Base-by-base conservation (phyloP, 495 filamentous ascomycete species). In the Podospora bellae-mahoneyi region DNA sequence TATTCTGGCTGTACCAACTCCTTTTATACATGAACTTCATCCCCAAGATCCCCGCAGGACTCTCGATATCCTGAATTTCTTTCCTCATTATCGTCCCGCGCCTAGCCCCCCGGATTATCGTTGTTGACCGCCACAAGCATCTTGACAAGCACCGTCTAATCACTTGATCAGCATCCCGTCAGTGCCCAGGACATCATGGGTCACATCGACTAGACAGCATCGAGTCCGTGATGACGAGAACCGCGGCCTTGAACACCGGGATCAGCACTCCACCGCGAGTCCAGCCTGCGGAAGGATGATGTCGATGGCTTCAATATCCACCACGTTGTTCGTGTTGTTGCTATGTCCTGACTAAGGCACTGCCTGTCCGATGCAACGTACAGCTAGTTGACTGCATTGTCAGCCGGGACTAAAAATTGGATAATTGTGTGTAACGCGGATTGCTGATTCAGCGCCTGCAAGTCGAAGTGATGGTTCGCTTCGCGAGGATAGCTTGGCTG, bases 91-190 rank as follows among this genome's bases (percentile, higher is more conserved):
- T 48, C 39, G 39, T 48, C 39, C 39, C 39, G 5, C 15, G 0
- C 2, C 39, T 48, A 18, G 30, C 39, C 39, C 2, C 2, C 2
- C 39, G 9, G 9, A 16, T 13, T 48, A 48, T 48, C 39, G 39
- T 48, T 16, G 15, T 48, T 27, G 44, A 28, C 44, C 62, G 39
- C 44, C 9, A 54, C 18, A 4, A 9, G 26, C 2, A 27, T 65
- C 63, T 48, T 55, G 48, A 5, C 44, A n/a, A 57, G 27, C 23
- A 27, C 23, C n/a, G 23, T 65, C 34, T 65, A 55, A 65, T 65
- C 44, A 48, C 63, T 30, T 58, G 16, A 13, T 56, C 63, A 65
- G 55, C 23, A 4, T 15, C 20, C 20, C n/a, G 28, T 57, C 48
- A 19, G 15, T 2, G n/a, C 13, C 15, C 7, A 18, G n/a, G 63